Base-by-base conservation (phyloP, 2,329 filamentous ascomycete genomes). In the Trichoderma koningii region DNA sequence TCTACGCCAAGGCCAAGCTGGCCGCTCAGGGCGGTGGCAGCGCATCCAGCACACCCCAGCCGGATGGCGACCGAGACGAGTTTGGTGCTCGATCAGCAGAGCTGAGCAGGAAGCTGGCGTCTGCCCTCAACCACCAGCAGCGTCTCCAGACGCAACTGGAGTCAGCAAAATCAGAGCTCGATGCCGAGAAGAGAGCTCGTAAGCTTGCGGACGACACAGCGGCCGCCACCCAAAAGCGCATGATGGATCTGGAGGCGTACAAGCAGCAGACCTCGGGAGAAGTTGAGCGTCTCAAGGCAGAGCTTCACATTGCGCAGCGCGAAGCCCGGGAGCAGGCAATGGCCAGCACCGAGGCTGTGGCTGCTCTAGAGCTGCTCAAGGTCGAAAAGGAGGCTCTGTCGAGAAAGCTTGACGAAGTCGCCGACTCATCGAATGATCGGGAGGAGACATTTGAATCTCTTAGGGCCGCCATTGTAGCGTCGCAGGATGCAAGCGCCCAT, bases 1-100 rank as follows among this genome's bases (percentile, higher is more conserved):
- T 95, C 0, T 98, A 98, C 76, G 92, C 93, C 41, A 97, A 96
- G 74, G 93, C 96, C 3, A 97, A 92, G 74, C 81, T 97, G 59
- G 93, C 93, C 34, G 93, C 93, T 7, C 89, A 93, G 68, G 71
- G 77, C 3, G 88, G 85, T 44, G 84, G 87, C 63, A 92, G 89
- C 70, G 83, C 87, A 59, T 81, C 81, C 48, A 83, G 82, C 72
- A 84, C 86, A 47, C 79, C 89, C 64, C 82, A 87, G 72, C 76
- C 86, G 3, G 87, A 87, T 52, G 82, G 76, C 15, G 85, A 85
- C 56, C 82, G 87, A 44, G 84, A 84, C 15, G 88, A 90, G 57
- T 87, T 91, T 30, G 70, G 71, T 6, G 71, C 69, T 9, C 71
- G 77, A 44, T 83, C 86, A 7, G 85, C 85, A 10, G 93, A 97